phyloP scores from a whole-genome alignment of 805 yeast genomes.

The Brettanomyces anomalus region DNA sequence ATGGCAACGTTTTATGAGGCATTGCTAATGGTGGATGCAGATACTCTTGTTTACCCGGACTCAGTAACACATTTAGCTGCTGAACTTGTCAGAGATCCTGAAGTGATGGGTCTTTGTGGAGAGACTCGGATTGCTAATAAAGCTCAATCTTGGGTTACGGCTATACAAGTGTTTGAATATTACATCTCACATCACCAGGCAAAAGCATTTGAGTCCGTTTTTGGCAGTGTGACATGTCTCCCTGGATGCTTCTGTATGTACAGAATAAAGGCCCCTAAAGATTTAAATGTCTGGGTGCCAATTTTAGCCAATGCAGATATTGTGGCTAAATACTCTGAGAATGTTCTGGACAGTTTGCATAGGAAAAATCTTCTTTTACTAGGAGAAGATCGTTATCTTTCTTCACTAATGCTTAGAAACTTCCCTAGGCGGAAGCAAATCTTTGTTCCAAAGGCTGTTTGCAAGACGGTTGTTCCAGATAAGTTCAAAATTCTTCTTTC shows the following conservation, averaged over 20 bases:
- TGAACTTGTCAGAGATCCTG: slow-evolving; percentile 79
- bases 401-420: slow-evolving; percentile 78
- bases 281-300: slow-evolving; percentile 83
- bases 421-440: slow-evolving; percentile 85
- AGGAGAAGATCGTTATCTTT: slow-evolving; percentile 85
- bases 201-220: slow-evolving; percentile 90
- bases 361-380: slow-evolving; percentile 74
- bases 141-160: slow-evolving; percentile 77
- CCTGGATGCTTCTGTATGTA: slow-evolving; percentile 95
- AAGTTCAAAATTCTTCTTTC: slow-evolving; percentile 70
- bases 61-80: slow-evolving; percentile 85
- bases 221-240: slow-evolving; percentile 89
- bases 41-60: slow-evolving; percentile 81
- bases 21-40: slow-evolving; percentile 91
- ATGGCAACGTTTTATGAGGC: slow-evolving; percentile 78
- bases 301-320: slow-evolving; percentile 88
- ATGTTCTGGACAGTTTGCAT: slow-evolving; percentile 76
- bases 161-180: slow-evolving; percentile 89
- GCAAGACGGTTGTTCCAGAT: slow-evolving; percentile 88
- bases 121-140: slow-evolving; percentile 89
- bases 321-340: slow-evolving; percentile 84
- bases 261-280: slow-evolving; percentile 84
- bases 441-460: slow-evolving; percentile 84
- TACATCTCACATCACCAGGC: slow-evolving; percentile 91
- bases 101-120: slow-evolving; percentile 89